phyloP scores from a whole-genome alignment of 805 yeast genomes.

The Zygosaccharomyces gambellarensis region DNA sequence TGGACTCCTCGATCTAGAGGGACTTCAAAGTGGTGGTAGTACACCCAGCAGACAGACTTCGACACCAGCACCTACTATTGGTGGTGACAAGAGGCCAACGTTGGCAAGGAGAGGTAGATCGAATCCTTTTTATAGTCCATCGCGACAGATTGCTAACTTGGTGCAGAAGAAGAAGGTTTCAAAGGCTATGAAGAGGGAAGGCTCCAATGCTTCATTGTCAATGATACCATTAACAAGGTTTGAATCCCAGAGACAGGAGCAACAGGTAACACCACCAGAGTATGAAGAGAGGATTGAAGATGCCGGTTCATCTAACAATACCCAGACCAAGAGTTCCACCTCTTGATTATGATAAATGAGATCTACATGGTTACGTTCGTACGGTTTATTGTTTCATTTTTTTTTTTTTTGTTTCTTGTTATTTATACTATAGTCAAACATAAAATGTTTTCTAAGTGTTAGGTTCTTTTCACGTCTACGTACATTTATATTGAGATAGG shows the following conservation, averaged over 20 bases:
- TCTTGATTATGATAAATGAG: too few species aligned
- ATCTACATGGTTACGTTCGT: background rate
- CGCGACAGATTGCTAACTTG: constrained; percentile 17
- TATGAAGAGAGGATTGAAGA: background rate
- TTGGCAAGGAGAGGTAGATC: constrained; percentile 13
- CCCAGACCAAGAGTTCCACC: background rate
- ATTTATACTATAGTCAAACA: background rate
- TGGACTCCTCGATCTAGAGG: background rate
- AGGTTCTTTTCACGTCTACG: constrained; percentile 1
- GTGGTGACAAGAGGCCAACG: constrained; percentile 6
- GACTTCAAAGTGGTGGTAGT: background rate
- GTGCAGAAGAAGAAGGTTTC: constrained; percentile 12
- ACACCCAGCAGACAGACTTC: background rate
- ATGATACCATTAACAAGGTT: background rate
- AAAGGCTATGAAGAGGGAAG: constrained; percentile 3
- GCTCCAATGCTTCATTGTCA: background rate
- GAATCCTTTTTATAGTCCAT: constrained; percentile 20
- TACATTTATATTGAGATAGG: background rate
- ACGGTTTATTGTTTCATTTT: background rate
- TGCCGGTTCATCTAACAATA: constrained; percentile 6
- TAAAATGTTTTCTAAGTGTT: constrained; percentile 3
- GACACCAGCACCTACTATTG: background rate
- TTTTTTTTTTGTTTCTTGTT: background rate
- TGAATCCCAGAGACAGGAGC: background rate
- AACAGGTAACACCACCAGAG: constrained; percentile 2